Base-by-base conservation (phyloP, 2,329 filamentous ascomycete genomes). In the Aspergillus bombycis region DNA sequence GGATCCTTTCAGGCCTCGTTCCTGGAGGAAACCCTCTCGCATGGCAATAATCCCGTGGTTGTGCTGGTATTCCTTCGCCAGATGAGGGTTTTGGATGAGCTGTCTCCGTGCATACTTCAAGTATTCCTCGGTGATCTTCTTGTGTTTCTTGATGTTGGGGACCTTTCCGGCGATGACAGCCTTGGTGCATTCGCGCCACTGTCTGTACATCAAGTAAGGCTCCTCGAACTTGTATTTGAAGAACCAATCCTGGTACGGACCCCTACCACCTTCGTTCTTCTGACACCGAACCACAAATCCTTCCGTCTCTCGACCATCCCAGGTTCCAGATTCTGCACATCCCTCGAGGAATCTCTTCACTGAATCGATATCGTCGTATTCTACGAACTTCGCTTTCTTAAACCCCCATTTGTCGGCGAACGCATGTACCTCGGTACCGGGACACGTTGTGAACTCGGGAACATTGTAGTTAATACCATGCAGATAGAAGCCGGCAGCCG, bases 161-260 rank as follows among this genome's bases (percentile, higher is more conserved):
- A 87, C 80, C 70, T 87, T 91, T 16, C 91, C 91, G 1, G 85
- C 74, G 69, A 99, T 97, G 62, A 98, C 79, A 6, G 92, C 86
- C 77, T 97, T 98, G 48, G 95, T 99, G 75, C 92, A 96, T 80
- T 99, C 95, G 66, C 95, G 89, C 95, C 95, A 99, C 81, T 99
- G 95, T 28, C 95, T 89, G 80, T 98, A 99, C 93, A 99, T 96
- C 65, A 99, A 82, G 75, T 99, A 99, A 0, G 95, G 95, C 80
- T 99, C 95, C 74, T 99, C 95, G 65, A 99, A 99, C 81, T 99
- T 99, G 86, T 94, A 99, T 80, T 99, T 99, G 89, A 99, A 99
- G 80, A 99, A 99, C 95, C 95, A 99, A 77, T 99, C 94, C n/a
- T 86, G 81, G 76, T 89, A 95, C 0, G 86, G 85, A 2, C 77